Conservation (phyloP, 495 filamentous ascomycete species). For the Aspergillus mulundensis region DNA sequence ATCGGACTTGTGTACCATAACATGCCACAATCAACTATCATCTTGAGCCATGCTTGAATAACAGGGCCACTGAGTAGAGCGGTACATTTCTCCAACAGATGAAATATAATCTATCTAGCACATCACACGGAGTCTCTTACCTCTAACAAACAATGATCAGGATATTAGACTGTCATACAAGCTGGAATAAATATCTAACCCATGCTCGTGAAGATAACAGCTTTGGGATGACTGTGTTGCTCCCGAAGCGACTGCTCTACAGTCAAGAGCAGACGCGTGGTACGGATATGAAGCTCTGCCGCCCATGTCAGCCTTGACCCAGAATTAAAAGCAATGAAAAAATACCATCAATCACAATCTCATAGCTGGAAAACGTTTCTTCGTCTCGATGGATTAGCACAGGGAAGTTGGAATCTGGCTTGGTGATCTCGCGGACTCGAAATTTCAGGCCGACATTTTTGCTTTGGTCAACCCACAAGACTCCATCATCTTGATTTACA, state of each 20-base stretch:
- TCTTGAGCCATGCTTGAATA: too few species aligned
- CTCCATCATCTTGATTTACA: conserved; percentile 12
- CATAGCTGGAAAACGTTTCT: conserved; percentile 53
- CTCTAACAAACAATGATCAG: neutral
- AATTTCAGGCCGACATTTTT: conserved; percentile 57
- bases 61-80: neutral
- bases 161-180: neutral
- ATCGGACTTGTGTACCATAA: too few species aligned
- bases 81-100: neutral
- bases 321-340: neutral
- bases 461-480: conserved; percentile 56
- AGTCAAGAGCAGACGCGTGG: conserved; percentile 52
- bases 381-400: conserved; percentile 52
- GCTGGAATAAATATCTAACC: neutral
- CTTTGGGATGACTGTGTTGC: conserved; percentile 52
- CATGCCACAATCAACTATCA: too few species aligned
- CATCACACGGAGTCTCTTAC: neutral
- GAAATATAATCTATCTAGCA: neutral
- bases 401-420: conserved; percentile 23
- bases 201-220: conserved; percentile 34
- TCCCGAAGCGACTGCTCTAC: conserved; percentile 55
- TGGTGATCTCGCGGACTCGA: conserved; percentile 40
- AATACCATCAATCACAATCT: conserved; percentile 57
- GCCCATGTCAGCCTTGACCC: neutral
- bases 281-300: conserved; percentile 58